Percentiles rank a stretch among this genome's conserved stretches.
These are phyloP conservation scores for Daldinia loculata DNA, from an alignment of 495 filamentous ascomycete genomes.

Conservation along the genomic window DNA sequence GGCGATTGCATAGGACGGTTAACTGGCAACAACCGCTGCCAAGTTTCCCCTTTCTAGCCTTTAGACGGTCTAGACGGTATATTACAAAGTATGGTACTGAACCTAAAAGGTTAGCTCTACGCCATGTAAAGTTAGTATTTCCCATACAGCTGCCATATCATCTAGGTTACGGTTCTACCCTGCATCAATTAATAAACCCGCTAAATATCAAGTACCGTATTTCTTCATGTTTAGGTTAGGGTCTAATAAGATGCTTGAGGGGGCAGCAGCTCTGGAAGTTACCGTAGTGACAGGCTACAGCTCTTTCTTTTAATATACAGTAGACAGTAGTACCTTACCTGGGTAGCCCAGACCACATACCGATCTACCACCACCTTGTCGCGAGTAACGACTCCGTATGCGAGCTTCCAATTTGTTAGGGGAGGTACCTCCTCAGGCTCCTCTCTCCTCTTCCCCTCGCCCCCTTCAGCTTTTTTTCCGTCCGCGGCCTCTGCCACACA, in stretches of 20 bases:
- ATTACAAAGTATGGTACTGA: neutral
- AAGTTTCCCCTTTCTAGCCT: too few species aligned
- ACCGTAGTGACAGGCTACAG: conserved; percentile 6
- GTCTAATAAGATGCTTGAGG: neutral
- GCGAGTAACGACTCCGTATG: neutral
- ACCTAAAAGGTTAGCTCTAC: conserved; percentile 11
- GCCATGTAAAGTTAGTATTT: conserved; percentile 6
- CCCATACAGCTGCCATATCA: neutral
- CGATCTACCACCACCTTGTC: conserved; percentile 1
- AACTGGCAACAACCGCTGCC: conserved; percentile 8
- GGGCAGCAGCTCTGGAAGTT: conserved; percentile 15
- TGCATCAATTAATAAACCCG: conserved; percentile 11
- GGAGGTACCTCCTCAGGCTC: conserved; percentile 17
- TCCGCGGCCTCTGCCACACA: conserved; percentile 23
- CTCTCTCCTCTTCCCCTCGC: conserved; percentile 16
- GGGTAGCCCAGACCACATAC: neutral
- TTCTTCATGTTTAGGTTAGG: conserved; percentile 12
- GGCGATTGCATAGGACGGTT: neutral
- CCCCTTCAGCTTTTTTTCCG: conserved; percentile 28
- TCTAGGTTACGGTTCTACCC: neutral
- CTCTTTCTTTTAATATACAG: neutral
- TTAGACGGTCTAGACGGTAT: neutral
- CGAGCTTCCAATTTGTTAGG: neutral
- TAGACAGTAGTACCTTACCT: neutral
- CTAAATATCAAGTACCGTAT: conserved; percentile 17